Conservation (phyloP, 352 stramenopile genomes). For the Chrysophaeum taylorii region DNA sequence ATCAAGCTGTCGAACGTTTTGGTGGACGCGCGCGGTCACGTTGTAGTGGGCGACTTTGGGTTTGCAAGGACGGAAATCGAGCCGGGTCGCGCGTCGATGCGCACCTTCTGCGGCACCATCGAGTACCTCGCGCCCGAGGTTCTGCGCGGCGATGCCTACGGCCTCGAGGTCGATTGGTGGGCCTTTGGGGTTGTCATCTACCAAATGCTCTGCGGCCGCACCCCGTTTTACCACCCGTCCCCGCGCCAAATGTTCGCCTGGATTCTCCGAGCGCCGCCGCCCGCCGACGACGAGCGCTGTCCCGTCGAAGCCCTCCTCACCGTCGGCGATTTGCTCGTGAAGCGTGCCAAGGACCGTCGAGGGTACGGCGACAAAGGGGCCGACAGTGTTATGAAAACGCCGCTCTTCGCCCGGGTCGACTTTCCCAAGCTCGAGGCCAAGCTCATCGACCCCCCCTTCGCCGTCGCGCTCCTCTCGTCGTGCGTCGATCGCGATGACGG, state of each 20-base stretch:
- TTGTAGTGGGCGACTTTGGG: conserved; percentile 79
- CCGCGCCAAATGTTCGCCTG: not conserved
- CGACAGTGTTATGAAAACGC: not conserved
- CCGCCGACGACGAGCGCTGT: not conserved
- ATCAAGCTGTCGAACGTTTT: conserved; percentile 75
- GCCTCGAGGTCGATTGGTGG: conserved; percentile 10
- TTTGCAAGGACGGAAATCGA: conserved; percentile 72
- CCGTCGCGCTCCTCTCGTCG: too few relatives aligned
- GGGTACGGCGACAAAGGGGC: not conserved
- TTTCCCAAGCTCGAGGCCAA: not conserved
- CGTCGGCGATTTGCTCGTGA: not conserved
- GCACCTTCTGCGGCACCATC: conserved; percentile 66
- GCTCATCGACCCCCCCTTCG: too few relatives aligned
- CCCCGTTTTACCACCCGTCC: not conserved
- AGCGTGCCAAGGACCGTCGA: not conserved
- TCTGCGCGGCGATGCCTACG: conserved; percentile 70
- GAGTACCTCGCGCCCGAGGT: conserved; percentile 82
- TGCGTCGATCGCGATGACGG: too few relatives aligned
- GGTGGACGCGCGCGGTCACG: conserved; percentile 68
- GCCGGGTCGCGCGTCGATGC: conserved; percentile 43
- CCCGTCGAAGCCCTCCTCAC: not conserved
- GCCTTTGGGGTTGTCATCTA: conserved; percentile 1
- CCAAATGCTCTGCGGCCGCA: not conserved
- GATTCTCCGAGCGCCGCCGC: not conserved
- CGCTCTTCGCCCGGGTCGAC: not conserved